Conservation (phyloP, 2,329 filamentous ascomycete species). For the Pseudogymnoascus sp. region DNA sequence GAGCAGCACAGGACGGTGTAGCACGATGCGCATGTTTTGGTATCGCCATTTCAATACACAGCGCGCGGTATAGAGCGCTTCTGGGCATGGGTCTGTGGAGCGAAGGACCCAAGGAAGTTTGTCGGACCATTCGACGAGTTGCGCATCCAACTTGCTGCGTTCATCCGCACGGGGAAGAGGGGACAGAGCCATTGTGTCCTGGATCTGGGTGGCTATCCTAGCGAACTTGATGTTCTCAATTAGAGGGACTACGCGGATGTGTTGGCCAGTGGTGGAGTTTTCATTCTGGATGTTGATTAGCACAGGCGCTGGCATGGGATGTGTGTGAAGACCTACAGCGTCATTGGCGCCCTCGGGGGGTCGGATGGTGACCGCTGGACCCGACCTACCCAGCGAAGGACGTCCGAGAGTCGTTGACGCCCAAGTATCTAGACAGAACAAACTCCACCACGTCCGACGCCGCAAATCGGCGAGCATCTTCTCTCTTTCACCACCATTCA, state of each 20-base stretch:
- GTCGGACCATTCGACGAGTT: slow-evolving; percentile 64
- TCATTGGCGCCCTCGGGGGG: slow-evolving; percentile 40
- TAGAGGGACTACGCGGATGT: slow-evolving; percentile 59
- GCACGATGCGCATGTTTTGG: slow-evolving; percentile 66
- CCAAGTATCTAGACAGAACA: slow-evolving; percentile 69
- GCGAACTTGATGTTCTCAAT: slow-evolving; percentile 73
- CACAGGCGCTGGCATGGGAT: neutral
- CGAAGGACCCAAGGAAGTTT: slow-evolving; percentile 58
- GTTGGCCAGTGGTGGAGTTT: slow-evolving; percentile 43
- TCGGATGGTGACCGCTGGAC: slow-evolving; percentile 57
- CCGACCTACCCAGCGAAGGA: slow-evolving; percentile 59
- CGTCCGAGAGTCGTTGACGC: slow-evolving; percentile 61
- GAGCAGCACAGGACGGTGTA: slow-evolving; percentile 64
- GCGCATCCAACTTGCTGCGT: slow-evolving; percentile 55
- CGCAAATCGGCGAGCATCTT: slow-evolving; percentile 47
- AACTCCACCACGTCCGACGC: slow-evolving; percentile 63
- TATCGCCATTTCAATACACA: slow-evolving; percentile 78
- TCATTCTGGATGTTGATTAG: slow-evolving; percentile 19
- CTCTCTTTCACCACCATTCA: slow-evolving; percentile 11
- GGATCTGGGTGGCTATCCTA: slow-evolving; percentile 68
- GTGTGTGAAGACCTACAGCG: slow-evolving; percentile 20
- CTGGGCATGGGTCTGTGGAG: slow-evolving; percentile 57
- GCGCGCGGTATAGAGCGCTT: slow-evolving; percentile 60
- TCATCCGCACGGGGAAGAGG: slow-evolving; percentile 60
- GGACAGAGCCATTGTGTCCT: slow-evolving; percentile 63